phyloP scores from a whole-genome alignment of 208 protist species.

The Leishmania tarentolae region DNA sequence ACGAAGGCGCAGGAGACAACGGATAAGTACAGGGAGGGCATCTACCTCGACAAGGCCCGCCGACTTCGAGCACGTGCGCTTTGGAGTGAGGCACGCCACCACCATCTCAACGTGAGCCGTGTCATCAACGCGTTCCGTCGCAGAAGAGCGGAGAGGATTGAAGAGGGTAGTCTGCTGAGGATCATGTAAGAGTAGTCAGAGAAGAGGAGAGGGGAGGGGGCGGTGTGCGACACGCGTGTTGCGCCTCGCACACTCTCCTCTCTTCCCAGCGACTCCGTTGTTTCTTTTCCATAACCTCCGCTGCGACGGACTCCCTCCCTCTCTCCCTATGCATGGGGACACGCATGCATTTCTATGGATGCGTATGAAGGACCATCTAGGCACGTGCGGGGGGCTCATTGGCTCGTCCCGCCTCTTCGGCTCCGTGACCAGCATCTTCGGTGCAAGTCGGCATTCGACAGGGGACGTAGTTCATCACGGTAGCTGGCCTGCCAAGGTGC shows the following conservation, averaged over 20 bases:
- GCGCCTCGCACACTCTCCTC: background rate
- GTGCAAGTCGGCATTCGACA: too few species aligned
- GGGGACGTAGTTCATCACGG: too few species aligned
- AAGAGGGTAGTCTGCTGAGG: constrained; percentile 4
- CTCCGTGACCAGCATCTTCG: too few species aligned
- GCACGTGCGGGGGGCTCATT: background rate
- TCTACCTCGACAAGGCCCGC: constrained; percentile 48
- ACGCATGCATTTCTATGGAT: background rate
- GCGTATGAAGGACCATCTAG: background rate
- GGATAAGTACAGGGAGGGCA: constrained; percentile 32
- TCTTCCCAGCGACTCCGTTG: background rate
- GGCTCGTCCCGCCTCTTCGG: background rate
- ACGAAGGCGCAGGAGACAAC: constrained; percentile 43
- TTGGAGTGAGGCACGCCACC: constrained; percentile 67
- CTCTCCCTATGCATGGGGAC: background rate
- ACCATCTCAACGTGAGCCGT: constrained; percentile 52
- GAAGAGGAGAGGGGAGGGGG: background rate
- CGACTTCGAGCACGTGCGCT: constrained; percentile 55
- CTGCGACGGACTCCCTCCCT: background rate
- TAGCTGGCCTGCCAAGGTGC: background rate
- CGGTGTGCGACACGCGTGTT: background rate
- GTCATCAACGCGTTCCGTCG: constrained; percentile 72
- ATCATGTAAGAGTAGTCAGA: background rate
- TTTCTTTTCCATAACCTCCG: background rate
- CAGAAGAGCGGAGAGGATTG: constrained; percentile 31